Evolutionary conservation across 1,284 basidiomycete genomes (phyloP).

Genomic region (Coniophora puteana): DNA sequence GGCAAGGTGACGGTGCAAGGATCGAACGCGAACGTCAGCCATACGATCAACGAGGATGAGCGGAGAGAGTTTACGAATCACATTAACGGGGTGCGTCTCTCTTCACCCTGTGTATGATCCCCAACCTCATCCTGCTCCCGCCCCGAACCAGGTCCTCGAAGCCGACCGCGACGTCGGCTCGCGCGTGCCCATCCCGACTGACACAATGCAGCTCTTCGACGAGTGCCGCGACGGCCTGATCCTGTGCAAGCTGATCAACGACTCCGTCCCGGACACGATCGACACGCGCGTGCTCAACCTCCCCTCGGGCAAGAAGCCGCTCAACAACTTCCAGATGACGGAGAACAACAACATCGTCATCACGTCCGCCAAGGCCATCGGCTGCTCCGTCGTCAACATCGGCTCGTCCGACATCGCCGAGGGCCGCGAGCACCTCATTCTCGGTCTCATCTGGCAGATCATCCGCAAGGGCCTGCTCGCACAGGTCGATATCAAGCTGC

Average conservation of each 20-base stretch:
- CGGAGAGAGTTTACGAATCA: slow-evolving; percentile 95
- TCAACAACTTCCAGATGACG: slow-evolving; percentile 97
- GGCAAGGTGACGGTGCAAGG: slow-evolving; percentile 96
- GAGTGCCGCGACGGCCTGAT: slow-evolving; percentile 95
- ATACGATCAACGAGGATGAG: slow-evolving; percentile 99
- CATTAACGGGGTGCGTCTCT: slow-evolving; percentile 76
- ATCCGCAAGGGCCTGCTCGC: slow-evolving; percentile 91
- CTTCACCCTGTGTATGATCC: neutral
- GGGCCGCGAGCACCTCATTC: slow-evolving; percentile 93
- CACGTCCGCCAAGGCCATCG: slow-evolving; percentile 96
- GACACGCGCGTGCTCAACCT: slow-evolving; percentile 98
- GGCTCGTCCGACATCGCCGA: slow-evolving; percentile 92
- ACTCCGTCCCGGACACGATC: slow-evolving; percentile 98
- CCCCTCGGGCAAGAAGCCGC: slow-evolving; percentile 67
- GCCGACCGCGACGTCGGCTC: slow-evolving; percentile 84
- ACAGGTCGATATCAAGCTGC: slow-evolving; percentile 97
- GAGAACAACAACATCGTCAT: slow-evolving; percentile 99
- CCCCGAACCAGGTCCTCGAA: slow-evolving; percentile 69
- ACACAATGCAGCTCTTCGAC: slow-evolving; percentile 99
- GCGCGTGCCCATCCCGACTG: slow-evolving; percentile 91
- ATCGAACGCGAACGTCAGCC: slow-evolving; percentile 93
- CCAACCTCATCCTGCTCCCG: slow-evolving; percentile 6
- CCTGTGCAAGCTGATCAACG: slow-evolving; percentile 98
- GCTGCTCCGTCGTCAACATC: slow-evolving; percentile 98
- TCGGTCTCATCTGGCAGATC: slow-evolving; percentile 99